Evolutionary conservation across 1,284 basidiomycete genomes (phyloP), one percentile per base, ranked within the genome.

Genomic region (Ustilago loliicola): DNA sequence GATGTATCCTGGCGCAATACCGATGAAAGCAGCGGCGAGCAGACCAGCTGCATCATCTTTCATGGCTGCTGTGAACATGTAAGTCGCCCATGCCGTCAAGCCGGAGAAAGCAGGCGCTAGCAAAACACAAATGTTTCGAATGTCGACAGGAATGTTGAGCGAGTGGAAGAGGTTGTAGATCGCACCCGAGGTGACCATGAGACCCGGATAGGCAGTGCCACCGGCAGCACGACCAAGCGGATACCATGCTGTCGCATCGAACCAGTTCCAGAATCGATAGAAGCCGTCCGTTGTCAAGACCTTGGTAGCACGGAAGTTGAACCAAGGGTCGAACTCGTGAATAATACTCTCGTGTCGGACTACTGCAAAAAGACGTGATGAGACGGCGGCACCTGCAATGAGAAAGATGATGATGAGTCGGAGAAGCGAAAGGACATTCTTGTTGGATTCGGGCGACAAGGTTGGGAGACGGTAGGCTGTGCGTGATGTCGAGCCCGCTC

Each of bases 261-360:
- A 99, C 97, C 97, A 99, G 87, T 99, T 99, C 83, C 83, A 85
- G 70, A 86, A 86, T 23, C 83, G 71, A 66, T 86, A 86, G 79
- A 81, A 86, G 15, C 85, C 85, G 56, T 86, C 84, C 29, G 80
- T 80, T 34, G 84, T 96, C 94, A 99, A 88, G 96, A 99, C 91
- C 93, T 95, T 95, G 95, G 82, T 60, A 62, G 30, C 70, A 1
- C 67, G 61, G 64, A 66, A 77, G 77, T 82, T 79, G 59, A 83
- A 98, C 96, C 96, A 98, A 77, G 96, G 96, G 87, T 98, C 47
- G 61, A 98, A 98, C 89, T 99, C 96, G 88, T 98, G 96, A 83
- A 98, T 98, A 85, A 99, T 95, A 90, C 94, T 95, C 89, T 99
- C 97, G 87, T 98, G 97, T 80, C 98, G 94, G 77, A 99, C 90